phyloP scores from a whole-genome alignment of 2,329 filamentous ascomycete species.

The Botrytis squamosa region DNA sequence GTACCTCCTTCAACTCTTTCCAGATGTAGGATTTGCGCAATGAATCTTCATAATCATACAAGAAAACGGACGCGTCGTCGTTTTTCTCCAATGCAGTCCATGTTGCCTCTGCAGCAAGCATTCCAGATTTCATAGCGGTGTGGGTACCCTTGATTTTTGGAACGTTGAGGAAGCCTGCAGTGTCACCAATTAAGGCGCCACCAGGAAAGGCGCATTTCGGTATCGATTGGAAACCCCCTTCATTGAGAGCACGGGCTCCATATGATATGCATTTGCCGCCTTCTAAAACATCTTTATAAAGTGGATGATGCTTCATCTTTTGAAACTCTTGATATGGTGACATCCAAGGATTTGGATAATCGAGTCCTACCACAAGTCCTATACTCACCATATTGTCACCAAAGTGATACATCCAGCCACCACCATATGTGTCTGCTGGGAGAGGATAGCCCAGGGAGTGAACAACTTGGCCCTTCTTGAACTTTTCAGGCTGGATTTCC shows the following conservation, averaged over 20 bases:
- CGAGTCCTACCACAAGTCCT: slow-evolving; percentile 86
- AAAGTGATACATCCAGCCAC: slow-evolving; percentile 99
- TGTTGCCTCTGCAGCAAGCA: slow-evolving; percentile 90
- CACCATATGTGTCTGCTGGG: slow-evolving; percentile 85
- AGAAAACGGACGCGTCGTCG: slow-evolving; percentile 73
- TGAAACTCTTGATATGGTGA: slow-evolving; percentile 96
- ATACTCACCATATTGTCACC: slow-evolving; percentile 94
- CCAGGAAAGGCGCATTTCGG: slow-evolving; percentile 96
- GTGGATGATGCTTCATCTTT: slow-evolving; percentile 96
- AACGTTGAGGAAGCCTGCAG: slow-evolving; percentile 93
- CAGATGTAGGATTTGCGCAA: slow-evolving; percentile 85
- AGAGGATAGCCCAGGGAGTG: slow-evolving; percentile 95
- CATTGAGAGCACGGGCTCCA: slow-evolving; percentile 84
- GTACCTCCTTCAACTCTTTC: slow-evolving; percentile 90
- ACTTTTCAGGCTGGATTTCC: slow-evolving; percentile 93
- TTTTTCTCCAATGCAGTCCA: slow-evolving; percentile 67
- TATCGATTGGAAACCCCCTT: slow-evolving; percentile 96
- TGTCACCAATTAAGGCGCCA: slow-evolving; percentile 92
- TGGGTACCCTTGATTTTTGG: slow-evolving; percentile 99
- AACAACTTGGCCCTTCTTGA: slow-evolving; percentile 77
- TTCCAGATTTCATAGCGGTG: slow-evolving; percentile 95
- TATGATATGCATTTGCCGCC: slow-evolving; percentile 98
- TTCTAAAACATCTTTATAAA: slow-evolving; percentile 83
- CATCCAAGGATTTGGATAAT: slow-evolving; percentile 96
- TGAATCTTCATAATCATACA: slow-evolving; percentile 90